Percentiles rank a stretch among this genome's conserved stretches.
Conservation (phyloP, 2,329 filamentous ascomycete species). For the Colletotrichum eremochloae region DNA sequence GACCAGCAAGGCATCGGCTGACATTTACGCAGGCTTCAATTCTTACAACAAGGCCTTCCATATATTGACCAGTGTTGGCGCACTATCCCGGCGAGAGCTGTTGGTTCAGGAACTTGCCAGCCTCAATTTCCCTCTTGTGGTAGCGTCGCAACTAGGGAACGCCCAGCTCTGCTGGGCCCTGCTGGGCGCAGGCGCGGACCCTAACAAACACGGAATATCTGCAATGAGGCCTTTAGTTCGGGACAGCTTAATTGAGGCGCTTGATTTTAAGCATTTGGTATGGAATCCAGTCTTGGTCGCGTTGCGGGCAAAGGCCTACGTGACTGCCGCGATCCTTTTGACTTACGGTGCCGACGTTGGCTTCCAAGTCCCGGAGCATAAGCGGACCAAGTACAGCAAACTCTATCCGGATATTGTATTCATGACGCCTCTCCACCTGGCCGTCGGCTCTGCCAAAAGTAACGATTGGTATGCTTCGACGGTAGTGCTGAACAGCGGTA, state of each 20-base stretch:
- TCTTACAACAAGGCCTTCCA: not conserved
- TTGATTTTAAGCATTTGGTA: too few relatives aligned
- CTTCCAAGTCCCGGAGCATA: not conserved
- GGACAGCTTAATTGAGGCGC: too few relatives aligned
- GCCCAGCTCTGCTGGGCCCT: constrained; percentile 15
- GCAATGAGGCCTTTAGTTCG: not conserved
- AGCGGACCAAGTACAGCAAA: not conserved
- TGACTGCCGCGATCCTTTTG: not conserved
- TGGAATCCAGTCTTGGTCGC: not conserved
- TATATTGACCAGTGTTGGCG: not conserved
- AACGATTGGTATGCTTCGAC: accelerated
- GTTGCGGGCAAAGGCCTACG: not conserved
- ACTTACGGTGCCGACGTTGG: not conserved
- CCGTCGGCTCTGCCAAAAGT: not conserved
- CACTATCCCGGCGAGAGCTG: not conserved
- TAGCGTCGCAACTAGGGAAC: constrained; percentile 14
- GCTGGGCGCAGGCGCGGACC: constrained; percentile 2
- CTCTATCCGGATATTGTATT: too few relatives aligned
- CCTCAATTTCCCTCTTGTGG: constrained; percentile 1
- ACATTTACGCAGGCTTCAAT: not conserved
- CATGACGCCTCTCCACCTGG: not conserved
- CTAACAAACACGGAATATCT: constrained; percentile 1
- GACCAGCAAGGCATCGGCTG: not conserved
- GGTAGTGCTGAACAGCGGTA: not conserved
- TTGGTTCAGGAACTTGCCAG: not conserved